These are phyloP conservation scores for Ogataea paraovalis DNA, from an alignment of 805 yeast genomes.

Conservation along the genomic window DNA sequence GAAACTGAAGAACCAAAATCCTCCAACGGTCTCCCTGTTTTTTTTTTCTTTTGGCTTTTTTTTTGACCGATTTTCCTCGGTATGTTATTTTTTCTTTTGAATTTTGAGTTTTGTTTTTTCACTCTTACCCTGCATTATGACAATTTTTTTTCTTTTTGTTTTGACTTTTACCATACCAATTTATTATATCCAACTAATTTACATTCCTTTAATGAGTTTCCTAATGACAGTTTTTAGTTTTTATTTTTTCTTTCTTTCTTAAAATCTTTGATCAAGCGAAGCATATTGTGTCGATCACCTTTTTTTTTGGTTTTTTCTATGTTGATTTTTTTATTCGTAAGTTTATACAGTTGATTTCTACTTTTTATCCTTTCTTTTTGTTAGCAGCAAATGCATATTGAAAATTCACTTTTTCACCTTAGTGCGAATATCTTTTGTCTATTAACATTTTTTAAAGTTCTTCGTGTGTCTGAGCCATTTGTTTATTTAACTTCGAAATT, in stretches of 20 bases:
- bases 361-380: too few relatives aligned
- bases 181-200: constrained; percentile 8
- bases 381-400: too few relatives aligned
- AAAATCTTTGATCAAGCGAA: background rate
- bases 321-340: too few relatives aligned
- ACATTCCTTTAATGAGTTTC: constrained; percentile 16
- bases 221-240: constrained; percentile 4
- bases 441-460: too few relatives aligned
- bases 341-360: too few relatives aligned
- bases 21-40: background rate
- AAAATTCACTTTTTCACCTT: too few relatives aligned
- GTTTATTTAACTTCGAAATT: too few relatives aligned
- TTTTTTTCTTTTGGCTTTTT: background rate
- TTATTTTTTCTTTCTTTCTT: background rate
- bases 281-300: too few relatives aligned
- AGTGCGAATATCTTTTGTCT: too few relatives aligned
- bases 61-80: constrained; percentile 2
- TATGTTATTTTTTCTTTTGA: background rate
- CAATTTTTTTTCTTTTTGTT: background rate
- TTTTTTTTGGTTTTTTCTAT: too few relatives aligned
- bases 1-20: constrained; percentile 3
- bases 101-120: constrained; percentile 1
- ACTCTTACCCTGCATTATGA: background rate
- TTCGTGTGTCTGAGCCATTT: too few relatives aligned
- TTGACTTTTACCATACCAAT: background rate